Base-by-base conservation (phyloP, 192 early-diverging fungal genomes). In the Chytriomyces hyalinus region DNA sequence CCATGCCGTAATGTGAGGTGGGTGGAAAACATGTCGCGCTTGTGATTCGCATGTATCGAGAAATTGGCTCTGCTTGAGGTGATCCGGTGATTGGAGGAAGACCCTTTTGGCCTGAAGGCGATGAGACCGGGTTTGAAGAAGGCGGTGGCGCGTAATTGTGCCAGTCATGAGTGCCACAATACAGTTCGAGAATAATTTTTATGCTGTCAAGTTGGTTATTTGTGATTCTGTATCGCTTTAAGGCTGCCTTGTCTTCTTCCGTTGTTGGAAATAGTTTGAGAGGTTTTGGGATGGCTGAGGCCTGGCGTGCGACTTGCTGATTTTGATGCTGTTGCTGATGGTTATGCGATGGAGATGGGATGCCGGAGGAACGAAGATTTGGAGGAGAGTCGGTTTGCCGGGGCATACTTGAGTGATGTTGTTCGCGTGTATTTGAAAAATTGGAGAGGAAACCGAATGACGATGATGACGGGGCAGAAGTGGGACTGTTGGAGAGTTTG, bases 141-240 rank as follows among this genome's bases (percentile, higher is more conserved):
- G 64, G 59, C 59, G 61, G 44, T 53, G 46, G 63, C 70, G 13
- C 75, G 68, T 79, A 83, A 75, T 83, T 83, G 76, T 83, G 82
- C 36, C 24, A 83, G 62, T 83, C 80, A 65, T 83, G 82, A 2
- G 82, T 80, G 15, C 82, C 82, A 24, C 73, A 57, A 60, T 65
- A 83, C 7, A 75, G 47, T 17, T 70, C 47, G 11, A 78, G 60
- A 47, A 81, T 81, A 28, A 28, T n/a, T 26, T 66, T 24, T 43
- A 83, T 59, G 9, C 10, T 61, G 4, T 61, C 53, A 6, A 67
- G 46, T 76, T 83, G 78, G 26, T 51, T 6, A 1, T n/a, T 17
- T 22, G 77, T 62, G 57, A 83, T 72, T 28, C 82, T 67, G 49
- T 78, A 83, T 6, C 44, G 51, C 49, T 67, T 51, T 6, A 73